Evolutionary conservation across 2,329 filamentous ascomycete species (phyloP).

Genomic region (Exophiala xenobiotica): DNA sequence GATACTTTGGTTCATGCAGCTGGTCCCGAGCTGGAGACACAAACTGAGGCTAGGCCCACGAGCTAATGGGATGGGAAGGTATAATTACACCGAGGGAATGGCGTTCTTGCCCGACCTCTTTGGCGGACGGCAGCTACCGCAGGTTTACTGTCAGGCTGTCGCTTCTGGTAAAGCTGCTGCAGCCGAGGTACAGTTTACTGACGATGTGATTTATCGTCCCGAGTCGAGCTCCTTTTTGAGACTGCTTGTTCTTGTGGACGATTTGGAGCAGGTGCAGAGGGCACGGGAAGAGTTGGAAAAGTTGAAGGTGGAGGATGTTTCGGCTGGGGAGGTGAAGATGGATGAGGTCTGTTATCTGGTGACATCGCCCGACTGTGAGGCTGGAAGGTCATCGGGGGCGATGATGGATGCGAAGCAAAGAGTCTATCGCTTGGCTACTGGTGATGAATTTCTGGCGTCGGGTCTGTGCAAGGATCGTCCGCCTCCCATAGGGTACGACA

Average conservation of each 20-base stretch:
- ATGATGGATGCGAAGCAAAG: no score
- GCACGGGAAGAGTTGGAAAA: conserved; percentile 35
- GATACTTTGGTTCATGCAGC: conserved; percentile 35
- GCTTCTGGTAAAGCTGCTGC: background rate
- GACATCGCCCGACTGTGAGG: conserved; percentile 1
- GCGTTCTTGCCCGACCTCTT: conserved; percentile 35
- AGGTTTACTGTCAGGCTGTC: conserved; percentile 36
- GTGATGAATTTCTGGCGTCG: conserved; percentile 33
- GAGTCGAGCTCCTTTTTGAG: conserved; percentile 9
- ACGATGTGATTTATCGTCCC: conserved; percentile 35
- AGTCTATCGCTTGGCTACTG: no score
- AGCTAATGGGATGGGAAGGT: conserved; percentile 34
- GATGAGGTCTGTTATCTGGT: conserved; percentile 13
- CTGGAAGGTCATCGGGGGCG: no score
- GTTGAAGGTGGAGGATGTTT: conserved; percentile 5
- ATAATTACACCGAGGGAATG: conserved; percentile 33
- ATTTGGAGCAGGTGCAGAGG: conserved; percentile 21
- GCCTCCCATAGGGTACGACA: conserved; percentile 33
- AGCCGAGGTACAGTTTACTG: conserved; percentile 32
- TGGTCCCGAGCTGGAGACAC: conserved; percentile 35
- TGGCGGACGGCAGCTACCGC: conserved; percentile 36
- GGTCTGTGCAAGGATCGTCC: conserved; percentile 33
- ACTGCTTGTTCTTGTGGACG: conserved; percentile 14
- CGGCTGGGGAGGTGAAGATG: conserved; percentile 19
- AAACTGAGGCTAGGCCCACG: conserved; percentile 34